Evolutionary conservation across 2,329 filamentous ascomycete genomes (phyloP).

Genomic region (Fusarium graminum): DNA sequence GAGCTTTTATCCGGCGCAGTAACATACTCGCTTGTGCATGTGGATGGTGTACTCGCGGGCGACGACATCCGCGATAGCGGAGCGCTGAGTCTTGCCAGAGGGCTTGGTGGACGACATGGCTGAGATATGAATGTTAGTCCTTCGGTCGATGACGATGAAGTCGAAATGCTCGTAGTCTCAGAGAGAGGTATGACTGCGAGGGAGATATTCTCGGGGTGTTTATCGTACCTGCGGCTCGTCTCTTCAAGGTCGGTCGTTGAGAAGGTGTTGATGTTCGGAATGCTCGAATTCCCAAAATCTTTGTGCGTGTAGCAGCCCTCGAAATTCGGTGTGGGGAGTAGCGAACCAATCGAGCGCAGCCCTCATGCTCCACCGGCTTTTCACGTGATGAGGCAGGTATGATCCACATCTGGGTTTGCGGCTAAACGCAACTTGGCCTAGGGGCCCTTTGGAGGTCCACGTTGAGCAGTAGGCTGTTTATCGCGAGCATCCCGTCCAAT

Average conservation of each 20-base stretch:
- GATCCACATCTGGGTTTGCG: constrained; percentile 25
- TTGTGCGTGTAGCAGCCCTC: constrained; percentile 59
- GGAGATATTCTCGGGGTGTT: constrained; percentile 42
- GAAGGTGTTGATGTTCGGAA: constrained; percentile 54
- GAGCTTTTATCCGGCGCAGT: constrained; percentile 24
- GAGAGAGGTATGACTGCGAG: constrained; percentile 31
- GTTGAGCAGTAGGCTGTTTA: constrained; percentile 45
- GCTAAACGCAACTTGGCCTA: constrained; percentile 43
- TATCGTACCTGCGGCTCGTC: constrained; percentile 60
- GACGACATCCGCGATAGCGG: constrained; percentile 99
- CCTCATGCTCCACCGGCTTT: background rate
- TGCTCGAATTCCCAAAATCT: constrained; percentile 58
- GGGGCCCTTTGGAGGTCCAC: constrained; percentile 41
- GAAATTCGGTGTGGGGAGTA: constrained; percentile 52
- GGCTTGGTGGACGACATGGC: constrained; percentile 62
- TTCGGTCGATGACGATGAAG: constrained; percentile 38
- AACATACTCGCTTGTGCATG: constrained; percentile 88
- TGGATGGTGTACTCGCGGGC: constrained; percentile 99
- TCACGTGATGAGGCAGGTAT: constrained; percentile 48
- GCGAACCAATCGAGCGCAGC: constrained; percentile 55
- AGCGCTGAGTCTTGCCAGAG: constrained; percentile 70
- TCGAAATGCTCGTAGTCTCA: constrained; percentile 43
- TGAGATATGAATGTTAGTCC: constrained; percentile 50
- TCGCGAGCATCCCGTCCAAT: constrained; percentile 38
- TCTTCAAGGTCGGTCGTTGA: constrained; percentile 57